A percentile compares a stretch with the other conserved stretches of the same genome.
These are phyloP conservation scores for Corymbia calophylla DNA, from an alignment of 441 rosid species.

Conservation along the genomic window DNA sequence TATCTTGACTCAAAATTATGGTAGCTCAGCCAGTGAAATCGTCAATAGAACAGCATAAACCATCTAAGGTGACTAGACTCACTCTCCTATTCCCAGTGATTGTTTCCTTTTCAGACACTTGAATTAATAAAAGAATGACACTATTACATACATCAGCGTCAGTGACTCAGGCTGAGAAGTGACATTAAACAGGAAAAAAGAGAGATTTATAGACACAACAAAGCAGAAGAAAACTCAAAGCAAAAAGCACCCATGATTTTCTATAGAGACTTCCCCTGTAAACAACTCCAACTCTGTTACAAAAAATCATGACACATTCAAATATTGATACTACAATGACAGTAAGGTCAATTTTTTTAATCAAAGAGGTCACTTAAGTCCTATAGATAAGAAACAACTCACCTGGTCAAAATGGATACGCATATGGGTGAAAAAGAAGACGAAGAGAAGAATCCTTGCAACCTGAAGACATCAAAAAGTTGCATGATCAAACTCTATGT, in stretches of 20 bases:
- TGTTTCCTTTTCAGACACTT: neutral
- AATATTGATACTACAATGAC: neutral
- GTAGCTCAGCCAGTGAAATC: neutral
- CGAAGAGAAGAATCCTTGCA: slow-evolving; percentile 68
- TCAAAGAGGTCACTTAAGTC: neutral
- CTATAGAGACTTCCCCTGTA: neutral
- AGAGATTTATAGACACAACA: neutral
- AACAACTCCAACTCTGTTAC: neutral
- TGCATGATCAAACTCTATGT: neutral
- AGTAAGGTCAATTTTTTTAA: neutral
- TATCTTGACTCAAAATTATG: neutral
- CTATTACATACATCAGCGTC: neutral
- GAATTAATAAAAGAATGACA: neutral
- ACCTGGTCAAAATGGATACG: slow-evolving; percentile 67
- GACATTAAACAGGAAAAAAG: neutral
- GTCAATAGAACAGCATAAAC: neutral
- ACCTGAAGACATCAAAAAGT: slow-evolving; percentile 25
- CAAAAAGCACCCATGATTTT: neutral
- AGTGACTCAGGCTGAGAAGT: neutral
- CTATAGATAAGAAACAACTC: neutral
- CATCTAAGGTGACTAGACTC: neutral
- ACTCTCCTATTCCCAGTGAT: neutral
- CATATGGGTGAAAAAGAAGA: slow-evolving; percentile 60
- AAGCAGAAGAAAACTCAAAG: neutral
- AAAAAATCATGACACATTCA: neutral